A percentile compares a stretch with the other conserved stretches of the same genome.
phyloP scores from a whole-genome alignment of 208 protist species.

The Phytomonas francai region DNA sequence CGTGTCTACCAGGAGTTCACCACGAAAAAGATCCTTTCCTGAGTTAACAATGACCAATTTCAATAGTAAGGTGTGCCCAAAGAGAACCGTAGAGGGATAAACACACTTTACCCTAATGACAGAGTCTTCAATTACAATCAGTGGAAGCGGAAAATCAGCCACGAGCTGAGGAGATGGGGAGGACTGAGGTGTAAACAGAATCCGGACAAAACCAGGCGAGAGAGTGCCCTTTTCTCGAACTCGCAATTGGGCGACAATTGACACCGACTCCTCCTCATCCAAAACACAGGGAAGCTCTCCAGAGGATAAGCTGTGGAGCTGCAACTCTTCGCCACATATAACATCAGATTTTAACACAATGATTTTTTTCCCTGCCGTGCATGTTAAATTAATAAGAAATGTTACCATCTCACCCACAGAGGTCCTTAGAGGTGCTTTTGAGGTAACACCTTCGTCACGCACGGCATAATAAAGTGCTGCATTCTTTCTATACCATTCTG shows the following conservation, averaged over 20 bases:
- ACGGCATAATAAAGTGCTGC: conserved; percentile 22
- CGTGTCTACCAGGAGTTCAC: conserved; percentile 30
- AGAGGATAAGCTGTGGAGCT: conserved; percentile 22
- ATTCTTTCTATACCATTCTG: conserved; percentile 23
- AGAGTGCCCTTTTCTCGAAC: conserved; percentile 17
- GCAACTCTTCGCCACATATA: conserved; percentile 23
- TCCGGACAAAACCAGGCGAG: conserved; percentile 43
- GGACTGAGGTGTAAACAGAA: conserved; percentile 26
- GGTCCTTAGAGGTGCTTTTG: conserved; percentile 15
- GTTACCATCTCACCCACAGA: conserved; percentile 23
- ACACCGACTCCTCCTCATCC: conserved; percentile 50
- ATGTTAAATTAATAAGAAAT: conserved; percentile 37
- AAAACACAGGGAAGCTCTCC: conserved; percentile 28
- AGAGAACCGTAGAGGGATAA: conserved; percentile 27
- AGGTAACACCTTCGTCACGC: conserved; percentile 11
- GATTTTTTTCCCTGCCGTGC: conserved; percentile 33
- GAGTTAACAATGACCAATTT: conserved; percentile 30
- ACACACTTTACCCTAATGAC: conserved; percentile 22
- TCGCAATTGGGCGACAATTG: conserved; percentile 30
- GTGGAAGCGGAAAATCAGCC: conserved; percentile 42
- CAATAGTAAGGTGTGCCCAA: conserved; percentile 25
- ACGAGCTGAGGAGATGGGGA: conserved; percentile 22
- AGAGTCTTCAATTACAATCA: conserved; percentile 25
- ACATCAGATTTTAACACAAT: conserved; percentile 35
- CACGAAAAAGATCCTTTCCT: conserved; percentile 19